Base-by-base conservation (phyloP, 805 yeast genomes). In the Pichia membranifaciens region DNA sequence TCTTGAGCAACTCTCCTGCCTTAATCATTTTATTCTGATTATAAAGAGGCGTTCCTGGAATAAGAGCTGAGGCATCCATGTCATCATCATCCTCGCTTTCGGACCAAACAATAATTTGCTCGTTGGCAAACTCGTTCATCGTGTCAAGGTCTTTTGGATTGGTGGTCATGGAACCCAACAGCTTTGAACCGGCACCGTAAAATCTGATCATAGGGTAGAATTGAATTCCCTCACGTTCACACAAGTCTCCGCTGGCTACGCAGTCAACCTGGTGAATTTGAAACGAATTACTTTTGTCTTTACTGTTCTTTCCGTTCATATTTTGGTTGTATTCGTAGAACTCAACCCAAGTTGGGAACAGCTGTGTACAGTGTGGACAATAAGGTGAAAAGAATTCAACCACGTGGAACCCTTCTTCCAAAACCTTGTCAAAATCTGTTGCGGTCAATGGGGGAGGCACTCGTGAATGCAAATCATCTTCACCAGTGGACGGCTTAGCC, bases 351-450 rank as follows among this genome's bases (percentile, higher is more conserved):
- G 68, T 73, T 1, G 99, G 98, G 2, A 87, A 93, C 45, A 93
- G 67, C 7, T 68, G 71, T 51, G 69, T 75, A 67, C 99, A 93
- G 65, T 91, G 98, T 7, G 69, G 62, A 62, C 99, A 93, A 58
- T 82, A 82, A 0, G 99, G 99, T 29, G 96, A 87, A 61, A 67
- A 93, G 66, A 88, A 90, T 66, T 91, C 96, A 31, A 91, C 82
- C 58, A 91, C 73, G 58, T 89, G 83, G 18, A 81, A 66, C 3
- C 84, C 84, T 9, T 71, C 65, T 17, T 69, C 59, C n/a, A 79
- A 59, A 33, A 68, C 66, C 12, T 62, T 50, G 45, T 78, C 80
- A 58, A 85, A 87, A 18, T 68, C 72, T 1, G 66, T 72, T 3
- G 61, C 54, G 0, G 73, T 78, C 40, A 87, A 62, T 1, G 73